Evolutionary conservation across 345 rosid genomes (phyloP).

Genomic region (Moricandia moricandioides): DNA sequence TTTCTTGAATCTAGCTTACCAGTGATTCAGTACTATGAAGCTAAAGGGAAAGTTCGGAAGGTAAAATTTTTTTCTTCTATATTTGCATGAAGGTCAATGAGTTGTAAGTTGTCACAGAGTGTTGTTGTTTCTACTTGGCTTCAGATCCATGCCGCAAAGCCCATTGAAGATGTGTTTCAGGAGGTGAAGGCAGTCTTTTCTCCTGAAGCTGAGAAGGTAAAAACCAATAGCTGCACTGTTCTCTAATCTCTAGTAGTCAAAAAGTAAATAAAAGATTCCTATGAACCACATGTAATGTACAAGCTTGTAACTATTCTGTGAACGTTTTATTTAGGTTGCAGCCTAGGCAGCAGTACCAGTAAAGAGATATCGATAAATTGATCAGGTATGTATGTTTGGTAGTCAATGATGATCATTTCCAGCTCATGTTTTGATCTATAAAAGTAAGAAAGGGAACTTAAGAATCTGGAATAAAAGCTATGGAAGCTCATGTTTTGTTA

Average conservation of each 20-base stretch:
- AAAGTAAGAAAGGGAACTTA: neutral
- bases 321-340: constrained; percentile 27
- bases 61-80: constrained; percentile 34
- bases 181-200: constrained; percentile 52
- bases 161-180: constrained; percentile 63
- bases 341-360: constrained; percentile 24
- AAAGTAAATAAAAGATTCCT: constrained; percentile 9
- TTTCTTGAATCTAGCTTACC: constrained; percentile 69
- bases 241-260: constrained; percentile 16
- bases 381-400: constrained; percentile 24
- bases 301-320: constrained; percentile 4
- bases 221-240: constrained; percentile 22
- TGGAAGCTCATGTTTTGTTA: constrained; percentile 25
- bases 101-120: neutral
- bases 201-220: constrained; percentile 64
- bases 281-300: constrained; percentile 3
- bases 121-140: constrained; percentile 20
- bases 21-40: constrained; percentile 51
- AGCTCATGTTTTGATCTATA: constrained; percentile 10
- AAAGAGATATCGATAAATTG: constrained; percentile 17
- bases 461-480: constrained; percentile 27
- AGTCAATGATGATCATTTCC: neutral
- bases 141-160: constrained; percentile 73
- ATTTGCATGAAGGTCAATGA: neutral
- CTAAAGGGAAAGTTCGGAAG: constrained; percentile 63